A percentile compares a stretch with the other conserved stretches of the same genome.
Evolutionary conservation across 441 rosid species (phyloP).

Genomic region (Macaranga tanarius): DNA sequence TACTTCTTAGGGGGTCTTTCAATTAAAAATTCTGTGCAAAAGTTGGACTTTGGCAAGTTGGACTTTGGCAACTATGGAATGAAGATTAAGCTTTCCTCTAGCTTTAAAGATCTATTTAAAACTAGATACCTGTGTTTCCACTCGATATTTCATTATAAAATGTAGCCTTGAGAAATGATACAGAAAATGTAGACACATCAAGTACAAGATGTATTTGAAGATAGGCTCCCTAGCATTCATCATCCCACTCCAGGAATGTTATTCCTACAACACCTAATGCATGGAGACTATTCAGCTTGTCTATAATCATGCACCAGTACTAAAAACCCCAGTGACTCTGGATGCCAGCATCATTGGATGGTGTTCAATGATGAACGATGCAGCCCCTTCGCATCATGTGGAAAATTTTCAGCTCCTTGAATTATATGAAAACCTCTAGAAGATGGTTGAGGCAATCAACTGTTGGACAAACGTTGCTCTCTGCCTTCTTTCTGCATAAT

Average conservation of each 20-base stretch:
- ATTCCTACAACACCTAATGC: slow-evolving; percentile 10
- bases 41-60: too few species aligned
- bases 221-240: background rate
- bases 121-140: background rate
- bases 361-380: background rate
- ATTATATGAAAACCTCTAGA: slow-evolving; percentile 28
- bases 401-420: background rate
- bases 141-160: background rate
- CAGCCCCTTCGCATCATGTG: slow-evolving; percentile 17
- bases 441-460: slow-evolving; percentile 46
- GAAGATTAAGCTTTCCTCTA: background rate
- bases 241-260: slow-evolving; percentile 10
- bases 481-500: slow-evolving; percentile 42
- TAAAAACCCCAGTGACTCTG: slow-evolving; percentile 17
- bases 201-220: background rate
- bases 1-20: too few species aligned
- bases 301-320: slow-evolving; percentile 24
- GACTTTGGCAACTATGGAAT: too few species aligned
- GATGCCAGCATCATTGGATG: background rate
- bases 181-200: background rate
- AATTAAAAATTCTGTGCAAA: too few species aligned
- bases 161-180: slow-evolving; percentile 16
- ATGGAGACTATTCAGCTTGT: slow-evolving; percentile 9
- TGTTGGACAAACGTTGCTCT: slow-evolving; percentile 49
- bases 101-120: background rate